Conservation (phyloP, 495 filamentous ascomycete species). For the Aspergillus hancockii region DNA sequence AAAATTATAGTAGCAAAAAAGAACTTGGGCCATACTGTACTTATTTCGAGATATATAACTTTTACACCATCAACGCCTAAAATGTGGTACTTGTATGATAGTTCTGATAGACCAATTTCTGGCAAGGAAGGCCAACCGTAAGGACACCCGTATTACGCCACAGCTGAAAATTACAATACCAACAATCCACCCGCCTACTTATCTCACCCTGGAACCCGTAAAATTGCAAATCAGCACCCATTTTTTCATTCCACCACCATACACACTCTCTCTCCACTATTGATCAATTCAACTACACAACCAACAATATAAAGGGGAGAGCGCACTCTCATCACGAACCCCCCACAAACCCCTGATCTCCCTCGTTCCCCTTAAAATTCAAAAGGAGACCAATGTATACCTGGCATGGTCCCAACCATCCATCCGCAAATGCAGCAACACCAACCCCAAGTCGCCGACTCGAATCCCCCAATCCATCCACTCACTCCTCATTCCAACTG, state of each 20-base stretch:
- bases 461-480: constrained; percentile 7
- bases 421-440: background rate
- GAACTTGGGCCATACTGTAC: too few species aligned
- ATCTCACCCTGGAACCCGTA: constrained; percentile 4
- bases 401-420: constrained; percentile 21
- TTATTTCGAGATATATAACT: too few species aligned
- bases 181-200: background rate
- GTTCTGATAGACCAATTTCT: too few species aligned
- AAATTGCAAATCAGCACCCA: constrained; percentile 24
- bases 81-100: too few species aligned
- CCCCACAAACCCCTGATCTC: background rate
- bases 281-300: background rate
- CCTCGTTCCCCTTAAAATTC: background rate
- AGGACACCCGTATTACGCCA: background rate
- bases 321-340: background rate
- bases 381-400: constrained; percentile 23
- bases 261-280: background rate
- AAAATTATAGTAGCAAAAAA: too few species aligned
- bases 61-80: too few species aligned
- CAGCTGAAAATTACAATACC: constrained; percentile 19
- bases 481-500: constrained; percentile 23
- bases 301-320: background rate
- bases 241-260: constrained; percentile 12
- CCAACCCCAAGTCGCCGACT: background rate
- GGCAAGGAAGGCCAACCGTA: background rate